Percentiles rank a stretch among this genome's conserved stretches.
phyloP scores from a whole-genome alignment of 768 basidiomycete species.

The Lentinula boryana region DNA sequence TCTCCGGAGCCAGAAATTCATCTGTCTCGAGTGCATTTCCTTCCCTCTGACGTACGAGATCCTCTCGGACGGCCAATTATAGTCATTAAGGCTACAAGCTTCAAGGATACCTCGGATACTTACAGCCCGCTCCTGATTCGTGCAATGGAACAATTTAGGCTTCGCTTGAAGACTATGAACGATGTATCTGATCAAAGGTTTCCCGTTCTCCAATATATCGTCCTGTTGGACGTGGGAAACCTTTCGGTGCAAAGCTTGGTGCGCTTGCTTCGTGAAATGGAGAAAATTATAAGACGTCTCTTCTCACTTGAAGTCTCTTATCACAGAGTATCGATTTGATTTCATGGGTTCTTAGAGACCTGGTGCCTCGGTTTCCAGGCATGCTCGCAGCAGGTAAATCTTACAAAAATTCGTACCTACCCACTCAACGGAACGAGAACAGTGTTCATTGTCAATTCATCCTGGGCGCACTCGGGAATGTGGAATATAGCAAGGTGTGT shows the following conservation, averaged over 20 bases:
- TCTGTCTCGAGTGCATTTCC: conserved; percentile 40
- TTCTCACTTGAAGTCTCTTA: background rate
- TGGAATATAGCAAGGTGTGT: conserved; percentile 60
- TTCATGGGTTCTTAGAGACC: conserved; percentile 59
- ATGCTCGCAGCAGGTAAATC: conserved; percentile 65
- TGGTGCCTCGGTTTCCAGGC: conserved; percentile 68
- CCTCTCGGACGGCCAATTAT: conserved; percentile 63
- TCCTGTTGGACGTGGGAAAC: conserved; percentile 57
- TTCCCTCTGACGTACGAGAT: conserved; percentile 50
- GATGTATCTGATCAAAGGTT: conserved; percentile 18
- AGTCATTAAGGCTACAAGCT: conserved; percentile 39
- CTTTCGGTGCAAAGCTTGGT: conserved; percentile 55
- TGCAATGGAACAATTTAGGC: conserved; percentile 51
- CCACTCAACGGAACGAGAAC: conserved; percentile 3
- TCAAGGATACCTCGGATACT: conserved; percentile 31
- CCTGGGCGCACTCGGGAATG: conserved; percentile 64
- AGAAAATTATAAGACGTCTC: background rate
- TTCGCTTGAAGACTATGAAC: conserved; percentile 48
- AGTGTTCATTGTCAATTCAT: conserved; percentile 72
- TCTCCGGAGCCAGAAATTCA: conserved; percentile 22
- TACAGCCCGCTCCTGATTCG: conserved; percentile 30
- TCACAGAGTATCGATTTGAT: conserved; percentile 54
- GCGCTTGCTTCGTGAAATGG: conserved; percentile 17
- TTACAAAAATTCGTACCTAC: conserved; percentile 8
- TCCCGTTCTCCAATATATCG: conserved; percentile 59